Base-by-base conservation (phyloP, 805 yeast genomes). In the Hanseniaspora occidentalis region DNA sequence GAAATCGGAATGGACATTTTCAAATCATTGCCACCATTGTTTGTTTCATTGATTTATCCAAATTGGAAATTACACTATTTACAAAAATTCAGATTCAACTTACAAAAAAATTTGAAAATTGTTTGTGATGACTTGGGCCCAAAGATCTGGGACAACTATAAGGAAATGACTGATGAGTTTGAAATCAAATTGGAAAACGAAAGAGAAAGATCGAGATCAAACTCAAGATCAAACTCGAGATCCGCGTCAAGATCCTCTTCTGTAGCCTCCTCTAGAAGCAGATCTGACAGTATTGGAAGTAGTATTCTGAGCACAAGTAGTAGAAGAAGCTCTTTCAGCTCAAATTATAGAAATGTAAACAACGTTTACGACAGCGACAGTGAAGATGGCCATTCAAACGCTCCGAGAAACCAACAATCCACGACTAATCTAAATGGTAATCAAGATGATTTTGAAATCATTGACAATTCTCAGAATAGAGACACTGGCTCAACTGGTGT, bases 1-100 rank as follows among this genome's bases (percentile, higher is more conserved):
- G 98, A 92, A 54, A 81, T 78, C 44, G 98, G 98, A 26, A 71
- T 84, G 77, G 97, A 89, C 56, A 69, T 83, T 37, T 71, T 81
- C 57, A 85, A 85, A 55, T 79, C 94, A 3, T 63, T 89, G 42
- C 71, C 86, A 48, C 96, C 97, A 1, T 62, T 89, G 34, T 81
- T 62, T 33, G 53, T 58, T 14, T 58, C 69, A 3, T 50, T 62
- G 17, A 56, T 64, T 31, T 65, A 63, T 21, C 65, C 69, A n/a
- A 53, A 56, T 27, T 61, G 64, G 35, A 61, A 69, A 31, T 55
- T 76, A 11, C 57, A 58, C 31, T 57, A 77, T 43, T 62, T 92
- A 47, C 77, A 83, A 49, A 57, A 61, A 16, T 66, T 70, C 42
- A 70, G 96, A 46, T 64, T 65, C 39, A 68, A 69, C 46, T 66